Evolutionary conservation across 1,139 yeast species (phyloP).

Genomic region (Debaryomycetaceae sp.): DNA sequence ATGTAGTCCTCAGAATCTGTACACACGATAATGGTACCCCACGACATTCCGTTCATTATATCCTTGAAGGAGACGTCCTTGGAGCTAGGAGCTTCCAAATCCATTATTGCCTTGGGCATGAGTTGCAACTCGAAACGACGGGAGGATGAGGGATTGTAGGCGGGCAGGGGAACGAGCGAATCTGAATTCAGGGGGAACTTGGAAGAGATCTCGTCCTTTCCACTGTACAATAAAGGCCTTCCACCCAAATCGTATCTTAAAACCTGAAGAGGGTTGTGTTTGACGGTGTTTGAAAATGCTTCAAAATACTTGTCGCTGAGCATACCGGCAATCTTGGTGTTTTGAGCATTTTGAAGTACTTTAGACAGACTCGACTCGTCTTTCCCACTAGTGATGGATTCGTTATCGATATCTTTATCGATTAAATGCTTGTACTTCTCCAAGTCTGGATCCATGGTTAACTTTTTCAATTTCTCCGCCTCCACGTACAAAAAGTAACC

Average conservation of each 20-base stretch:
- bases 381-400: slow-evolving; percentile 4
- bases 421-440: slow-evolving; percentile 50
- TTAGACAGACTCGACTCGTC: slow-evolving; percentile 19
- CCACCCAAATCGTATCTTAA: slow-evolving; percentile 79
- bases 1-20: slow-evolving; percentile 73
- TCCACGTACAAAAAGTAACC: slow-evolving; percentile 71
- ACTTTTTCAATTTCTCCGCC: slow-evolving; percentile 51
- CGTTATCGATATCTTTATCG: slow-evolving; percentile 21
- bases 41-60: slow-evolving; percentile 79
- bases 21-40: slow-evolving; percentile 91
- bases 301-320: slow-evolving; percentile 78
- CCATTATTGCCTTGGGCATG: slow-evolving; percentile 90
- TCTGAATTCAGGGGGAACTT: slow-evolving; percentile 29
- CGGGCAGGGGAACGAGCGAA: slow-evolving; percentile 47
- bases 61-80: slow-evolving; percentile 37
- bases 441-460: slow-evolving; percentile 34
- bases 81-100: slow-evolving; percentile 53
- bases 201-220: slow-evolving; percentile 53
- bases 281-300: slow-evolving; percentile 67
- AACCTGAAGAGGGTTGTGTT: slow-evolving; percentile 82
- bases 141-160: slow-evolving; percentile 57
- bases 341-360: slow-evolving; percentile 31
- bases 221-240: slow-evolving; percentile 67
- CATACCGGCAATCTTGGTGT: slow-evolving; percentile 45
- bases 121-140: slow-evolving; percentile 82